Evolutionary conservation across 495 filamentous ascomycete species (phyloP).

Genomic region (Aspergillus sclerotioniger): DNA sequence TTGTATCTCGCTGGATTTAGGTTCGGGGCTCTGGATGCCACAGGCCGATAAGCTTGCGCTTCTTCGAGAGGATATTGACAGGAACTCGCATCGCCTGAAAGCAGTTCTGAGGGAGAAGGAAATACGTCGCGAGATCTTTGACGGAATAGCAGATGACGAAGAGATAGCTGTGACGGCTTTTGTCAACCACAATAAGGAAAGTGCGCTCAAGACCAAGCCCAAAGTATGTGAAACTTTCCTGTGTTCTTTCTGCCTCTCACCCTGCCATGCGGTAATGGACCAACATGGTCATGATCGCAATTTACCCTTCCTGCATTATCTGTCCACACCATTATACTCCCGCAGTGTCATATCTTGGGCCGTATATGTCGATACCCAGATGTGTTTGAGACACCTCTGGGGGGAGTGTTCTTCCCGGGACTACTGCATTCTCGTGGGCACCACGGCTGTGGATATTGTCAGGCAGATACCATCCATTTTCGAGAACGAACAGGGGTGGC

Average conservation of each 20-base stretch:
- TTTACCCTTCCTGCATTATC: not conserved
- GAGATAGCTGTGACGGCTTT: slow-evolving; percentile 67
- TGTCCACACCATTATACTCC: not conserved
- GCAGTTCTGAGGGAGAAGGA: slow-evolving; percentile 55
- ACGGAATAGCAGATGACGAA: slow-evolving; percentile 51
- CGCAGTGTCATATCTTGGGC: not conserved
- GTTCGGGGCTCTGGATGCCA: slow-evolving; percentile 77
- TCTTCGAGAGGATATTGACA: slow-evolving; percentile 72
- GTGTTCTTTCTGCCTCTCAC: not conserved
- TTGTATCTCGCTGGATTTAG: slow-evolving; percentile 37
- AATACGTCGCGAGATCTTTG: slow-evolving; percentile 64
- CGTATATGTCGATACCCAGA: not conserved
- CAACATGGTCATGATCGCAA: not conserved
- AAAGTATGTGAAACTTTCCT: slow-evolving; percentile 57
- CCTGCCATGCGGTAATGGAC: not conserved
- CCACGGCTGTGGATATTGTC: not conserved
- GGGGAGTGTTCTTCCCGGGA: not conserved
- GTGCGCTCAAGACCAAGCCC: slow-evolving; percentile 78
- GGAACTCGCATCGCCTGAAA: slow-evolving; percentile 63
- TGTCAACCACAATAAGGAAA: slow-evolving; percentile 61
- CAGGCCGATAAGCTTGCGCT: slow-evolving; percentile 58
- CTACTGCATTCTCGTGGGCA: not conserved
- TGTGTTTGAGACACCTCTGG: not conserved
- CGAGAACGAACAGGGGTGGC: not conserved
- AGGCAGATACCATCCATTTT: not conserved